Base-by-base conservation (phyloP, 257 asterid genomes). In the Solanum bulbocastanum region DNA sequence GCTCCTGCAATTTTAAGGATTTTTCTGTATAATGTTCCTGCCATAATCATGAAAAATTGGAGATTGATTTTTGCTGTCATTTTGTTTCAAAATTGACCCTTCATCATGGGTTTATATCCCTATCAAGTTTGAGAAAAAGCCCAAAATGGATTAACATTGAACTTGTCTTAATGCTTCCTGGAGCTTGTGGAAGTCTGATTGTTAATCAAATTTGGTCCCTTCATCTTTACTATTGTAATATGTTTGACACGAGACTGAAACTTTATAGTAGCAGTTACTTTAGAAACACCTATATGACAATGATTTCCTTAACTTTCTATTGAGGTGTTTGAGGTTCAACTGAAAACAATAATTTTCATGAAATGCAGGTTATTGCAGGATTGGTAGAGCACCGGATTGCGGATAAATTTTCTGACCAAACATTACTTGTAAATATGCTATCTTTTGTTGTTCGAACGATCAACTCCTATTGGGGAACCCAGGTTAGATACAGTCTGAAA, bases 401-500 rank as follows among this genome's bases (percentile, higher is more conserved):
- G 25, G 99, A 96, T 40, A 93, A 88, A 91, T 93, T 96, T 88
- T 76, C 94, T 8, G 96, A 94, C 87, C 98, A 96, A 88, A 83
- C 93, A 39, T 91, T 96, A 44, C 91, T 96, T 89, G 96, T 96
- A 84, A 96, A 95, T 90, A 84, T 94, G 94, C 89, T 95, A 65
- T 96, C 99, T 85, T 95, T 96, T 87, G 94, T 95, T 90, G 93
- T 92, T 88, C 94, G 98, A 89, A 95, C 97, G 72, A 89, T 95
- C 92, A 96, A 96, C 94, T 96, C 99, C 89, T 96, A 96, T 88
- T 96, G 97, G 96, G 99, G 98, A 91, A 96, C 98, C 86, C 98
- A 94, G 98, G 99, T 94, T 36, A 91, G 89, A 33, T 74, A 62
- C 30, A 1, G 65, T 35, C 16, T 32, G 27, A 76, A 46, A 40